Evolutionary conservation across 768 basidiomycete species (phyloP), one percentile per base, ranked within the genome.

Genomic region (Lentinula raphanica): DNA sequence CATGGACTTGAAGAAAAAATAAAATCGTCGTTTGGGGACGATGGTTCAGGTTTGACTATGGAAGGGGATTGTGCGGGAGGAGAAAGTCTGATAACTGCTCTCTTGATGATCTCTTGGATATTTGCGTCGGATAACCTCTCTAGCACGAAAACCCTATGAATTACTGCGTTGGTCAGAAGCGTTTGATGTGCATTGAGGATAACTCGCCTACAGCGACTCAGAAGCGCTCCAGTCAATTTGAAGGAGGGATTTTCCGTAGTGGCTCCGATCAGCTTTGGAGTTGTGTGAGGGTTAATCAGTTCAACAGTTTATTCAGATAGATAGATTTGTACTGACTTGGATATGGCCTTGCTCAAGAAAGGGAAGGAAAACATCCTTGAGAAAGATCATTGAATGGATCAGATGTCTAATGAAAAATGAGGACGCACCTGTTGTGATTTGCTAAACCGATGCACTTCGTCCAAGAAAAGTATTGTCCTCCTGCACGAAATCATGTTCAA

Each of bases 201-300:
- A 6, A 72, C 81, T 65, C 62, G 87, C 89, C 89, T 80, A 70
- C 90, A 92, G 44, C 90, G 83, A 66, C 86, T 87, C 29, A 92
- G 71, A 28, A 92, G 74, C 11, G 90, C 85, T 31, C 83, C 78
- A 17, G 85, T 89, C 31, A 92, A 69, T 63, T 88, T 90, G 74
- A 94, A 94, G 0, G 89, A 91, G 1, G 92, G 92, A 61, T 94
- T 94, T 69, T 94, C 92, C 0, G 92, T 94, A 3, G 92, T 94
- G 0, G 92, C 90, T 27, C 90, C 90, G 64, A 92, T 81, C 28
- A 92, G 72, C 82, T 87, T 50, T 32, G 4, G 11, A 21, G 13
- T 35, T 17, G 19, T 15, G 13, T 45, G 29, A 27, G 38, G 23
- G 49, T 3, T 7, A 46, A 15, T 31, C 6, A n/a, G 21, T 39